phyloP scores from a whole-genome alignment of 2,329 filamentous ascomycete genomes.

The Sclerotinia trifoliorum region DNA sequence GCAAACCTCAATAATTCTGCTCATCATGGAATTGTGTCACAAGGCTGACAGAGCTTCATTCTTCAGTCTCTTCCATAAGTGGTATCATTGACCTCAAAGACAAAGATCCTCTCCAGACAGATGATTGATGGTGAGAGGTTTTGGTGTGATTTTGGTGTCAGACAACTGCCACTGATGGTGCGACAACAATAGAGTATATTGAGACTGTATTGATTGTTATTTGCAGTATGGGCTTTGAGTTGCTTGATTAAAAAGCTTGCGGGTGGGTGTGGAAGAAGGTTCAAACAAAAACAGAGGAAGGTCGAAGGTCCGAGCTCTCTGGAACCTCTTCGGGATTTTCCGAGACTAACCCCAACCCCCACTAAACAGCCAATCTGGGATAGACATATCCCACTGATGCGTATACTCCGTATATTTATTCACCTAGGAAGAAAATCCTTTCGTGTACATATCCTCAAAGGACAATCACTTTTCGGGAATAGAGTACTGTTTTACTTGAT shows the following conservation, averaged over 20 bases:
- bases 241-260: conserved; percentile 2
- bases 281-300: background rate
- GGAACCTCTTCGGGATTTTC: background rate
- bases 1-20: background rate
- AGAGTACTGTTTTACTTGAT: background rate
- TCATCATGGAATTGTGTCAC: background rate
- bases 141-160: background rate
- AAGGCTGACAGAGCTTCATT: background rate
- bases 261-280: background rate
- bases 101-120: background rate
- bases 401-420: background rate
- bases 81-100: background rate
- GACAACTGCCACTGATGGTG: no score
- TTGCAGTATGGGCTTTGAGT: background rate
- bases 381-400: background rate
- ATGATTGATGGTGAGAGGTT: background rate
- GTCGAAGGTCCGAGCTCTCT: conserved; percentile 9
- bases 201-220: background rate
- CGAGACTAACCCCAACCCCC: background rate
- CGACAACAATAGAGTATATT: background rate
- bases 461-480: background rate
- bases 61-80: background rate
- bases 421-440: background rate
- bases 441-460: background rate
- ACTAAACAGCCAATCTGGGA: background rate